Evolutionary conservation across 2,329 filamentous ascomycete genomes (phyloP), one percentile per base, ranked within the genome.

Genomic region (Massarina eburnea): DNA sequence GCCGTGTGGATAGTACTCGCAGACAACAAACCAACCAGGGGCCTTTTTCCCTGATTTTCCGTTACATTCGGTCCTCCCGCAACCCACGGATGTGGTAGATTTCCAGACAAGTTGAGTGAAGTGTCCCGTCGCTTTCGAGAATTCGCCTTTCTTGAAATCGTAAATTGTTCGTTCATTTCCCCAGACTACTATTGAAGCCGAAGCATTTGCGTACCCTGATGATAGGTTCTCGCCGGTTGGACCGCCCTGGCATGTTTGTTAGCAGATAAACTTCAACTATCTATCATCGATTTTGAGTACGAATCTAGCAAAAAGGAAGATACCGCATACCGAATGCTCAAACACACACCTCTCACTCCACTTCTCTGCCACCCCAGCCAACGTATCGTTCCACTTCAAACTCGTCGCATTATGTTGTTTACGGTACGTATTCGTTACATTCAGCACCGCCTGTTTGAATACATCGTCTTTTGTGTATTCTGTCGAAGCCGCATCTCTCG

Each of bases 191-290:
- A 91, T 74, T 39, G 80, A 76, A 3, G 76, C 72, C 0, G 78
- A 78, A 1, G 78, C 79, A 59, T 85, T 83, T 0, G 73, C 51
- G 62, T 83, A 89, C 3, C 86, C 86, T 4, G 82, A 75, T 7
- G 86, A 86, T 3, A 91, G 77, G 68, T 91, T 91, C 71, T 91
- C 88, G 58, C 88, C 88, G 51, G 83, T 84, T 0, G 84, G 81
- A 0, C 84, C 83, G 43, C 77, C 77, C 74, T 77, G 21, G 8
- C 24, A 26, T 36, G 7, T 36, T 20, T 36, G 15, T 36, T 20
- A 12, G 9, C 18, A 17, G 34, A 36, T 36, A 8, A 12, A 36
- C 10, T 18, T 10, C 6, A 7, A 26, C 24, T 26, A 7, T 7
- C 7, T 26, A 12, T 7, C 7, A 26, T 26, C n/a, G n/a, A 14